Conservation (phyloP, 768 basidiomycete genomes). For the Amanita exitialis region DNA sequence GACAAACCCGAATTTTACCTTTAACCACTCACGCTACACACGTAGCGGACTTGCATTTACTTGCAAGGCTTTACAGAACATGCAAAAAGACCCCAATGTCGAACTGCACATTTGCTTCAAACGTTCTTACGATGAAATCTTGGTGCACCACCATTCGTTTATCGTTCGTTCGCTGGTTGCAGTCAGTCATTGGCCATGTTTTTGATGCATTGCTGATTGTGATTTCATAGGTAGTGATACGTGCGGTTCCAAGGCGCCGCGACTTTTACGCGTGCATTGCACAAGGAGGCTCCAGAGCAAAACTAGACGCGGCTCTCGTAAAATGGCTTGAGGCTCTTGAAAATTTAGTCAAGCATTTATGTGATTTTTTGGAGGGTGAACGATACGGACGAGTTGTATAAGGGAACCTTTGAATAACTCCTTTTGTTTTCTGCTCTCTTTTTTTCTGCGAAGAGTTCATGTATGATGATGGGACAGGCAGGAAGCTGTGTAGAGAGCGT, state of each 20-base stretch:
- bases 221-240: slow-evolving; percentile 40
- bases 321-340: slow-evolving; percentile 57
- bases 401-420: background rate
- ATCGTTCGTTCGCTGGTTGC: slow-evolving; percentile 54
- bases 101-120: slow-evolving; percentile 64
- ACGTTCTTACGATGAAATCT: slow-evolving; percentile 58
- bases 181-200: slow-evolving; percentile 24
- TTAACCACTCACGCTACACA: background rate
- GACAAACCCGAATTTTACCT: slow-evolving; percentile 1
- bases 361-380: slow-evolving; percentile 41
- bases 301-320: slow-evolving; percentile 42
- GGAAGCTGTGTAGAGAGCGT: too few species aligned
- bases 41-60: slow-evolving; percentile 59
- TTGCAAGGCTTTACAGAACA: slow-evolving; percentile 55
- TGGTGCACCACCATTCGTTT: slow-evolving; percentile 59
- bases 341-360: slow-evolving; percentile 37
- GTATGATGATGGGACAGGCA: too few species aligned
- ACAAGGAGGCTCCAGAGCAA: slow-evolving; percentile 44
- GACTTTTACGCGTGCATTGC: slow-evolving; percentile 58
- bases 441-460: too few species aligned
- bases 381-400: slow-evolving; percentile 35
- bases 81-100: slow-evolving; percentile 40
- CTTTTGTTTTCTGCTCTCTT: too few species aligned
- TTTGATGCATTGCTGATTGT: background rate
- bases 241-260: slow-evolving; percentile 47